These are phyloP conservation scores for Rhypophila decipiens DNA, from an alignment of 495 filamentous ascomycete genomes.

Conservation along the genomic window DNA sequence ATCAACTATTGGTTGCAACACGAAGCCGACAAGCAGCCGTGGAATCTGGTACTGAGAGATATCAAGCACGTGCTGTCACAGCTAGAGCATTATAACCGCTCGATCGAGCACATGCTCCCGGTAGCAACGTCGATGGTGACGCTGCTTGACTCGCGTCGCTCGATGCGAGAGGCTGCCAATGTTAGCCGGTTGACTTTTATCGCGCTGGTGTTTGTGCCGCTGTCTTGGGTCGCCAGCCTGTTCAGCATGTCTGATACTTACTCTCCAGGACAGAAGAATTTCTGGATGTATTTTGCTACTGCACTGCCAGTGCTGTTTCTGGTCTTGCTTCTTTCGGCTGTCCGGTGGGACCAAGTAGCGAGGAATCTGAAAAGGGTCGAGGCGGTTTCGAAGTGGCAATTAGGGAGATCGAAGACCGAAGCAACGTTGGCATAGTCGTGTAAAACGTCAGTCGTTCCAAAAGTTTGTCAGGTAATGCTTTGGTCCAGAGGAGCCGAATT, in stretches of 20 bases:
- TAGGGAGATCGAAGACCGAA: too few species aligned
- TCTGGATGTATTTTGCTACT: conserved; percentile 11
- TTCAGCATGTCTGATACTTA: conserved; percentile 27
- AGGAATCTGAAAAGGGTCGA: too few species aligned
- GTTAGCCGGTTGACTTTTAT: conserved; percentile 29
- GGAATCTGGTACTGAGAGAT: conserved; percentile 7
- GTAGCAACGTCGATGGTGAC: conserved; percentile 7
- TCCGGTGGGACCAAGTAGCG: conserved; percentile 5
- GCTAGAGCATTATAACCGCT: conserved; percentile 5
- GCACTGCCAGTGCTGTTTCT: conserved; percentile 6
- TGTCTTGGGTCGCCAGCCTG: conserved; percentile 27
- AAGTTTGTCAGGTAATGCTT: too few species aligned
- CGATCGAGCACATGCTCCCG: conserved; percentile 6
- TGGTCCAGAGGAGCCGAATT: too few species aligned
- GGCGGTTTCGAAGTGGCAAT: too few species aligned
- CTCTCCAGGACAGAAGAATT: conserved; percentile 4
- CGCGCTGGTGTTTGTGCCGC: conserved; percentile 33
- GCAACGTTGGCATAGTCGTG: too few species aligned
- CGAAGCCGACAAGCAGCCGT: conserved; percentile 10
- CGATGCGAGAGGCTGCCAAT: conserved; percentile 21
- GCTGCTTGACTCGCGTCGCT: conserved; percentile 7
- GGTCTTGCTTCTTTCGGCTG: conserved; percentile 6
- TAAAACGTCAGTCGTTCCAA: too few species aligned
- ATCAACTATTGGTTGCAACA: conserved; percentile 6
- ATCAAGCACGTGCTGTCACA: conserved; percentile 5